Base-by-base conservation (phyloP, 2,329 filamentous ascomycete genomes). In the Neurospora crassa region DNA sequence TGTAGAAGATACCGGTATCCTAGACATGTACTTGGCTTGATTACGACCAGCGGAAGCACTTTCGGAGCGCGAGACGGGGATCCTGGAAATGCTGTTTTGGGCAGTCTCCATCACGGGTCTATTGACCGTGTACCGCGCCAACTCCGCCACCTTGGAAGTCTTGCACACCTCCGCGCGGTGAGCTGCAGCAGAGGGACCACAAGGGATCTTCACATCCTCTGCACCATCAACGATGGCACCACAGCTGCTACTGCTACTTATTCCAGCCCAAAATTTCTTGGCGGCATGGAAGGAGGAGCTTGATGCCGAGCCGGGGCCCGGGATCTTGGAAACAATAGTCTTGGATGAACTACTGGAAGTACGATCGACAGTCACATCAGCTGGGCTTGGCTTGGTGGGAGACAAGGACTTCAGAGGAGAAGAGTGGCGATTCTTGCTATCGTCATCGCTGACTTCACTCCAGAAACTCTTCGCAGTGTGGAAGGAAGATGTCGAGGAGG, bases 141-240 rank as follows among this genome's bases (percentile, higher is more conserved):
- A 18, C 14, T 59, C 12, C 47, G 5, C 2, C 24, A 59, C 20
- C 20, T 34, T 59, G 0, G 47, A 29, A 6, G 14, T 20, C 45
- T 24, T 47, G 2, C n/a, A 47, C 11, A 20, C 0, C n/a, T 1
- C 5, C n/a, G 0, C n/a, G 1, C 45, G n/a, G 14, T 12, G 11
- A 24, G 11, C 11, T 7, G 3, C 0, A 2, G 12, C 20, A 29
- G 45, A 29, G 5, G 47, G 47, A 5, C 20, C 24, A 59, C 24
- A 29, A 16, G 0, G 5, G 18, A 0, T 5, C 24, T 59, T 59
- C 3, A 16, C 47, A 12, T 0, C 0, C 14, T 59, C 24, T 3
- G 2, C 0, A 2, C 47, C 47, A 6, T 59, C 3, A 12, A 29
- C 0, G 12, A 3, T 29, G 1, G 47, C 47, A 6, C 47, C 24